phyloP scores from a whole-genome alignment of 345 rosid species.

The Noccaea caerulescens region DNA sequence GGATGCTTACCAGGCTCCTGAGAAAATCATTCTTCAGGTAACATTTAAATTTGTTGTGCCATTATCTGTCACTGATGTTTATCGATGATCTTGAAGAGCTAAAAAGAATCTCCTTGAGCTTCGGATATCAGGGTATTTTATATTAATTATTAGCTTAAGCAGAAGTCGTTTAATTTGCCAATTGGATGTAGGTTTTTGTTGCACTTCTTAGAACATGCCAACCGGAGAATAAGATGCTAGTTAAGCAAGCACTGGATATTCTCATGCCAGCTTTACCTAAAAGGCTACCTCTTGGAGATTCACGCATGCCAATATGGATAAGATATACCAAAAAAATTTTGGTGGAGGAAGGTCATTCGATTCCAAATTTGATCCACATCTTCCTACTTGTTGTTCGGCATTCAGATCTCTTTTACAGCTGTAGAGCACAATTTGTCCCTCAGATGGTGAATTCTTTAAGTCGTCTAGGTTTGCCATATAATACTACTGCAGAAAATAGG shows the following conservation, averaged over 20 bases:
- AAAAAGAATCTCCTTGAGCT: conserved; percentile 10
- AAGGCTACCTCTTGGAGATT: conserved; percentile 94
- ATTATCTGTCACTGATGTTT: conserved; percentile 10
- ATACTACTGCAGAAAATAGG: conserved; percentile 90
- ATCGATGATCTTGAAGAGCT: conserved; percentile 11
- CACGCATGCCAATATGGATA: conserved; percentile 99
- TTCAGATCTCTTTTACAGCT: conserved; percentile 94
- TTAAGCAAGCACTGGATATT: conserved; percentile 98
- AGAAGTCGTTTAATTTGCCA: conserved; percentile 25
- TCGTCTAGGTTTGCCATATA: conserved; percentile 95
- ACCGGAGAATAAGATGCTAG: conserved; percentile 94
- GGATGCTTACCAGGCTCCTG: conserved; percentile 99
- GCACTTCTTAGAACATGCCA: conserved; percentile 99
- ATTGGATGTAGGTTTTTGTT: conserved; percentile 85
- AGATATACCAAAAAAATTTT: conserved; percentile 94
- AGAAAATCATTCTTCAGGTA: conserved; percentile 98
- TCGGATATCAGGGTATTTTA: conserved; percentile 20
- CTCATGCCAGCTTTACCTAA: conserved; percentile 97
- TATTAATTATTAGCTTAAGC: conserved; percentile 11
- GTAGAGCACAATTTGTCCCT: conserved; percentile 99
- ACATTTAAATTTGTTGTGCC: conserved; percentile 6
- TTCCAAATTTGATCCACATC: conserved; percentile 96
- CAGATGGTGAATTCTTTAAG: conserved; percentile 99
- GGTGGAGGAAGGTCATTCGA: conserved; percentile 98
- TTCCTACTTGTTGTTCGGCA: conserved; percentile 98